Base-by-base conservation (phyloP, 768 basidiomycete genomes). In the Mycena vulgaris region DNA sequence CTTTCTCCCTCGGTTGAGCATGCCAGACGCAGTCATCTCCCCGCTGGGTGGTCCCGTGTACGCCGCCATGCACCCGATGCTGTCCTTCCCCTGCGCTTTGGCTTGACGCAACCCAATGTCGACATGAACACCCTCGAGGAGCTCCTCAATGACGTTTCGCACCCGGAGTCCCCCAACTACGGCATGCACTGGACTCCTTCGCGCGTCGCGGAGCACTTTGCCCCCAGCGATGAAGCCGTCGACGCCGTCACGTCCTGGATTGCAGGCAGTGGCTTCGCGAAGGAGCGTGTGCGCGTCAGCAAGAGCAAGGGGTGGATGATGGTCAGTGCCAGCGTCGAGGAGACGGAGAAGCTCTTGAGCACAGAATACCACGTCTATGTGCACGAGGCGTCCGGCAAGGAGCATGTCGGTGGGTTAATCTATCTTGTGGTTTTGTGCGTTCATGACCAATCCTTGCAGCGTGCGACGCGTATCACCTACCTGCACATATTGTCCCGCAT, bases 111-210 rank as follows among this genome's bases (percentile, higher is more conserved):
- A 71, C 75, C 76, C 49, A 87, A 89, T 65, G 77, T 88, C 55
- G 76, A 85, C 48, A 79, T 72, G 51, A 3, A 39, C 7, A 45
- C 77, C 4, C 75, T 89, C 59, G 86, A 87, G 70, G 81, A 82
- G 8, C 77, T 84, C 55, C 82, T 89, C 19, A 74, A 83, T 71
- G 82, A 82, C 33, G 84, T 89, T 23, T 85, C 88, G 4, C 83
- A 89, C 65, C 88, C 88, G 3, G 83, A 84, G 27, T 88, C 88
- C 1, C 80, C 80, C 5, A 79, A 79, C 69, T 89, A 89, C 71
- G 87, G 88, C 17, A 77, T 84, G 60, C 88, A 89, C 72, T 87
- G 85, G 82, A 77, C 81, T 6, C 75, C 88, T 7, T 79, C 78
- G 4, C 74, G 85, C 59, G 80, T 89, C 33, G 80, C 84, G 7